These are phyloP conservation scores for Tulasnella sp. DNA, from an alignment of 768 basidiomycete genomes.

Conservation along the genomic window DNA sequence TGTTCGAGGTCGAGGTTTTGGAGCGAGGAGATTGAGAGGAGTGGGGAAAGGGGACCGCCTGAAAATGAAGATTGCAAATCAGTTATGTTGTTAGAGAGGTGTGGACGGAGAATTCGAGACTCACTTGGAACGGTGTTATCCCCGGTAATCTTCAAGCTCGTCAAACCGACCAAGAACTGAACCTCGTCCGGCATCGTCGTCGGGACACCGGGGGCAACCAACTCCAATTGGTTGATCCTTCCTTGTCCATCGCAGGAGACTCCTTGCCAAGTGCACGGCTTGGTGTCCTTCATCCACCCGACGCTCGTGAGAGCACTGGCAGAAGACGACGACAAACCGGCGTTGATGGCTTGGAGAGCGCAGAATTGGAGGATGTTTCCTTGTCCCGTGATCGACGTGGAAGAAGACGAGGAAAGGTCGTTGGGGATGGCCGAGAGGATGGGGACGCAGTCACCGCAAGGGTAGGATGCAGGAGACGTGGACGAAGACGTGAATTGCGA, in stretches of 20 bases:
- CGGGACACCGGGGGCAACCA: slow-evolving; percentile 49
- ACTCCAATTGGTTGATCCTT: slow-evolving; percentile 41
- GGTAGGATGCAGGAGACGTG: slow-evolving; percentile 41
- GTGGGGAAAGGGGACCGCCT: neutral
- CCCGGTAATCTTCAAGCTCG: slow-evolving; percentile 42
- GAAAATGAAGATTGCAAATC: slow-evolving; percentile 33
- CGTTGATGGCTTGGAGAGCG: slow-evolving; percentile 45
- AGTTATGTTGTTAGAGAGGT: slow-evolving; percentile 1
- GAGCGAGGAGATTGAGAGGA: slow-evolving; percentile 22
- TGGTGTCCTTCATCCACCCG: slow-evolving; percentile 46
- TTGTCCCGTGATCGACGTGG: slow-evolving; percentile 35
- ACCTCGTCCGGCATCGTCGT: slow-evolving; percentile 43
- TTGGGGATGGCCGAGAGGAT: slow-evolving; percentile 41
- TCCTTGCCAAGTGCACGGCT: slow-evolving; percentile 49
- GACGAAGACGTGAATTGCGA: slow-evolving; percentile 47
- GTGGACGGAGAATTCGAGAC: slow-evolving; percentile 25
- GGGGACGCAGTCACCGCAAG: slow-evolving; percentile 47
- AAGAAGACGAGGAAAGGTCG: slow-evolving; percentile 33
- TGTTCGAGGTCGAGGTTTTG: slow-evolving; percentile 24
- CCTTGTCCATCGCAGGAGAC: slow-evolving; percentile 45
- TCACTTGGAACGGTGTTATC: slow-evolving; percentile 44
- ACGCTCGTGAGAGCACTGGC: slow-evolving; percentile 39
- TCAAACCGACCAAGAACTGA: slow-evolving; percentile 41
- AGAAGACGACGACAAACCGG: slow-evolving; percentile 40
- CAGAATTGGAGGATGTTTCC: slow-evolving; percentile 49